phyloP scores from a whole-genome alignment of 257 asterid species.

The Gardenia jasminoides region DNA sequence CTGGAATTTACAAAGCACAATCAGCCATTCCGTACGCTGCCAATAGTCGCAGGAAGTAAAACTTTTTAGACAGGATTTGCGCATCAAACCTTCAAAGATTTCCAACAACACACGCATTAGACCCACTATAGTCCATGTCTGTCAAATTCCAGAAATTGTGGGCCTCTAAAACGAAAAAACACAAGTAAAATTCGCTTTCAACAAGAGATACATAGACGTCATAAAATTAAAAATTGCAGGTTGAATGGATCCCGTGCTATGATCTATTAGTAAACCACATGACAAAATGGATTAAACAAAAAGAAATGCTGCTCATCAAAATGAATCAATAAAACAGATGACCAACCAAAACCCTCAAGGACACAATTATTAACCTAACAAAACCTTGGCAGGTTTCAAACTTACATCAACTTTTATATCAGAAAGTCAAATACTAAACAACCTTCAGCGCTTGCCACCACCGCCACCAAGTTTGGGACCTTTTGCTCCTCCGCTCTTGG shows the following conservation, averaged over 20 bases:
- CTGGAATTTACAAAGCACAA: too few relatives aligned
- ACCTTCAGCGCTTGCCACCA: conserved; percentile 68
- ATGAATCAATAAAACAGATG: not conserved
- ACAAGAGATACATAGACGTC: not conserved
- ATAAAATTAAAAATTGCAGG: not conserved
- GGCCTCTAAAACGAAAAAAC: not conserved
- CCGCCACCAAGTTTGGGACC: conserved; percentile 90
- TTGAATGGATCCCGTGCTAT: not conserved
- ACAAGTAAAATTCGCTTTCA: too few relatives aligned
- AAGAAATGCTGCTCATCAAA: not conserved
- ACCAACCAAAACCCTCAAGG: not conserved
- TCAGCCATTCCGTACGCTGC: too few relatives aligned
- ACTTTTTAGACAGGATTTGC: too few relatives aligned
- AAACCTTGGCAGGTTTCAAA: not conserved
- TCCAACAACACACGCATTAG: not conserved
- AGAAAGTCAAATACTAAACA: not conserved
- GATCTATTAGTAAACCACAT: not conserved
- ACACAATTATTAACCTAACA: not conserved
- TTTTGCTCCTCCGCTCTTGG: conserved; percentile 54
- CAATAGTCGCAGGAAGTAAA: too few relatives aligned
- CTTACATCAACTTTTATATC: not conserved
- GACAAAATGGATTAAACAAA: not conserved
- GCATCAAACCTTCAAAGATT: not conserved
- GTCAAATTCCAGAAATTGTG: not conserved
- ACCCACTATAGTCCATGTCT: not conserved